A percentile compares a stretch with the other conserved stretches of the same genome.
Evolutionary conservation across 1,284 basidiomycete species (phyloP).

Genomic region (Cutaneotrichosporon mucoides): DNA sequence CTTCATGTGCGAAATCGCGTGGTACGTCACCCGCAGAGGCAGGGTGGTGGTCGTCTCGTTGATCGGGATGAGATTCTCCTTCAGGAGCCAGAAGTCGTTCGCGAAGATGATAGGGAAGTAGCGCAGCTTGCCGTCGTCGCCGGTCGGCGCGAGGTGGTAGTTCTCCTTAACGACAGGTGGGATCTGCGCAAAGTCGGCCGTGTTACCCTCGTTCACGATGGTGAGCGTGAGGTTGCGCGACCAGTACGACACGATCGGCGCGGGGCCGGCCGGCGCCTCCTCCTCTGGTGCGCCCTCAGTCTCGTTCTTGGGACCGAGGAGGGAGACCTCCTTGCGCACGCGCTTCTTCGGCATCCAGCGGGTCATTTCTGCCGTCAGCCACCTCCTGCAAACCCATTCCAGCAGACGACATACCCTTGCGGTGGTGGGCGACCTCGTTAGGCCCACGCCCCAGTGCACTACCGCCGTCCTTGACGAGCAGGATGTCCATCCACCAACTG

Average conservation of each 20-base stretch:
- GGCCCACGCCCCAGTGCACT: constrained; percentile 59
- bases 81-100: constrained; percentile 89
- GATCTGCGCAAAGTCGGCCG: constrained; percentile 59
- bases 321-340: constrained; percentile 74
- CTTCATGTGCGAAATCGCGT: constrained; percentile 70
- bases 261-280: constrained; percentile 14
- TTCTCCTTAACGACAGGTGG: constrained; percentile 57
- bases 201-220: constrained; percentile 65
- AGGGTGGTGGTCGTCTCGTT: constrained; percentile 68
- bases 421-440: constrained; percentile 63
- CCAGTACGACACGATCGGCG: constrained; percentile 70
- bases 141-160: constrained; percentile 54
- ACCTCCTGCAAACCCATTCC: background rate
- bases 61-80: constrained; percentile 71
- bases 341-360: constrained; percentile 71
- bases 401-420: constrained; percentile 63
- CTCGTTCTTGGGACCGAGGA: constrained; percentile 59
- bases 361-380: constrained; percentile 63
- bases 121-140: background rate
- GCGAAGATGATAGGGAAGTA: constrained; percentile 87
- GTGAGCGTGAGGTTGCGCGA: constrained; percentile 78
- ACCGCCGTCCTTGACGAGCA: constrained; percentile 61
- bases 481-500: constrained; percentile 76
- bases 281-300: constrained; percentile 27
- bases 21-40: constrained; percentile 76